These are phyloP conservation scores for Komagataella mondaviorum DNA, from an alignment of 805 yeast genomes.

Conservation along the genomic window DNA sequence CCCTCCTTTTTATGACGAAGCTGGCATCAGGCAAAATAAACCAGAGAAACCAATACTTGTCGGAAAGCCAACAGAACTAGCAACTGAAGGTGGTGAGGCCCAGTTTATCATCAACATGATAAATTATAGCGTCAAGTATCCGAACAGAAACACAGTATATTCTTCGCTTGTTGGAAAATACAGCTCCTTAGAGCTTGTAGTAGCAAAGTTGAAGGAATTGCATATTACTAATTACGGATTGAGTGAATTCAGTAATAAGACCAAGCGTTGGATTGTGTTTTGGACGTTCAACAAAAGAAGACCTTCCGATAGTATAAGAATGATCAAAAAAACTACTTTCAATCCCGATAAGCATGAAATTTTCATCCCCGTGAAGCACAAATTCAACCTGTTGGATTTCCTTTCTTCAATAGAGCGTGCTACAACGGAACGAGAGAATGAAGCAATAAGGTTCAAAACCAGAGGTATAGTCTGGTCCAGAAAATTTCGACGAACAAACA, in stretches of 20 bases:
- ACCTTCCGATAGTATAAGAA: not conserved
- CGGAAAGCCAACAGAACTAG: slow-evolving; percentile 23
- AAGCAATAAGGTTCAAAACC: not conserved
- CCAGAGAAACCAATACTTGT: slow-evolving; percentile 7
- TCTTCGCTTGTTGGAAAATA: slow-evolving; percentile 18
- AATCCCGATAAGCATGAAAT: not conserved
- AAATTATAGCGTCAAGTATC: slow-evolving; percentile 13
- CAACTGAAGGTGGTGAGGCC: slow-evolving; percentile 32
- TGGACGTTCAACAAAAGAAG: slow-evolving; percentile 17
- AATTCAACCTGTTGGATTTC: not conserved
- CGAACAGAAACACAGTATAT: slow-evolving; percentile 18
- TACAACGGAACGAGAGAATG: not conserved
- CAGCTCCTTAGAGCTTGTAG: slow-evolving; percentile 6
- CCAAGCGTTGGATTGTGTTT: slow-evolving; percentile 23
- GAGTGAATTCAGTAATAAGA: slow-evolving; percentile 13
- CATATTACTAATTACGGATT: slow-evolving; percentile 15
- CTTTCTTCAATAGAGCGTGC: not conserved
- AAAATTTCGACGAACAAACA: slow-evolving; percentile 8
- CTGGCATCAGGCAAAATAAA: slow-evolving; percentile 15
- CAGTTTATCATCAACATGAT: slow-evolving; percentile 23
- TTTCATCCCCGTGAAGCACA: not conserved
- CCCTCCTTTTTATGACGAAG: slow-evolving; percentile 38
- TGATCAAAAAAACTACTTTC: not conserved
- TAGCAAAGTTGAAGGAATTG: slow-evolving; percentile 2
- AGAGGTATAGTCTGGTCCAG: slow-evolving; percentile 16